A percentile compares a stretch with the other conserved stretches of the same genome.
Conservation (phyloP, 768 basidiomycete species). For the Mycena indigotica region DNA sequence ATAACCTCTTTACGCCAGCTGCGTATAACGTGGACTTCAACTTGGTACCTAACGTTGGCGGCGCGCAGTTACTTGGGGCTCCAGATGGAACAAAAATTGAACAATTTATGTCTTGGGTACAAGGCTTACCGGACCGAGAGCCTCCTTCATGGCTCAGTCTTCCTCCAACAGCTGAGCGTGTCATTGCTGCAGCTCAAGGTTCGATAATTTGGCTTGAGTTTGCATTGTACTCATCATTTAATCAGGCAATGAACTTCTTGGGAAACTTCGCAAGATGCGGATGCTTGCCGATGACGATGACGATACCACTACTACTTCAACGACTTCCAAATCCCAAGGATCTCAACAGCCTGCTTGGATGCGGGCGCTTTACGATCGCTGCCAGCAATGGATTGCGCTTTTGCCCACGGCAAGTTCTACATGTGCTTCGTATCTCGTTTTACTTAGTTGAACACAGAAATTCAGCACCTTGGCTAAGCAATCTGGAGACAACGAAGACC, state of each 20-base stretch:
- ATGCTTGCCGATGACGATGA: constrained; percentile 87
- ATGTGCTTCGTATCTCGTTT: neutral
- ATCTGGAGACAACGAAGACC: constrained; percentile 73
- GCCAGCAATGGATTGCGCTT: constrained; percentile 78
- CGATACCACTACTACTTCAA: constrained; percentile 50
- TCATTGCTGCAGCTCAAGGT: constrained; percentile 93
- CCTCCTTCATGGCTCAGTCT: constrained; percentile 94
- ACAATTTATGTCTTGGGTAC: constrained; percentile 90
- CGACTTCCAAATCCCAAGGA: constrained; percentile 62
- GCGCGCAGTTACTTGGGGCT: constrained; percentile 59
- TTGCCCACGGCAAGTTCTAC: constrained; percentile 66
- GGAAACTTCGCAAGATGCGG: constrained; percentile 92
- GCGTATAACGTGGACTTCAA: constrained; percentile 95
- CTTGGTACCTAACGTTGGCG: constrained; percentile 69
- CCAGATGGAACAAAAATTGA: constrained; percentile 94
- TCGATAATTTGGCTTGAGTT: constrained; percentile 20
- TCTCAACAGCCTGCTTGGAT: constrained; percentile 94
- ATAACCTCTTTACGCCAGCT: constrained; percentile 79
- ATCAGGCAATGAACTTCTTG: constrained; percentile 77
- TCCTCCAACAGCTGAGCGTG: constrained; percentile 87
- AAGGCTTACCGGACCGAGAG: constrained; percentile 86
- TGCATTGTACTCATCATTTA: constrained; percentile 8
- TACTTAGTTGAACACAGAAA: constrained; percentile 43
- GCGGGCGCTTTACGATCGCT: constrained; percentile 78
- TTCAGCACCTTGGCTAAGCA: constrained; percentile 68